These are phyloP conservation scores for Trichoderma sp. DNA, from an alignment of 2,329 filamentous ascomycete species.

Conservation along the genomic window DNA sequence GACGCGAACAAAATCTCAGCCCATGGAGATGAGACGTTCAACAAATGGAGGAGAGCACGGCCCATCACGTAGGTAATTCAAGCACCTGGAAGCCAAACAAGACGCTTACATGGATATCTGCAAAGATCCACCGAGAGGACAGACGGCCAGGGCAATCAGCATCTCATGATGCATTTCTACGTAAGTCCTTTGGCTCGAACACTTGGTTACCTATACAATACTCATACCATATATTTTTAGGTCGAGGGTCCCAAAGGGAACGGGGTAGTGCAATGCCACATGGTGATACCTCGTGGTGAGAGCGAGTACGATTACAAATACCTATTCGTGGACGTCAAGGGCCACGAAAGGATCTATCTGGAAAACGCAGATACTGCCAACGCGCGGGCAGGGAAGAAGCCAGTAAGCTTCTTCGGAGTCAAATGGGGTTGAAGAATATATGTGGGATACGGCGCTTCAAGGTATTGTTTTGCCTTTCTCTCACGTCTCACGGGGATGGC, in stretches of 20 bases:
- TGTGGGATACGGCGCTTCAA: not conserved
- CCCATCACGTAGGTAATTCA: conserved; percentile 55
- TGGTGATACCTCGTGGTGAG: conserved; percentile 67
- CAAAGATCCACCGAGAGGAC: conserved; percentile 65
- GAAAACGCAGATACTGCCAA: conserved; percentile 57
- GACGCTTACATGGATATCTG: conserved; percentile 33
- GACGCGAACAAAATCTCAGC: conserved; percentile 74
- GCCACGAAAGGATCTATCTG: conserved; percentile 65
- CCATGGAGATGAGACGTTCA: conserved; percentile 77
- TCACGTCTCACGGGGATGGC: not conserved
- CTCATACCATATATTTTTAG: conserved; percentile 40
- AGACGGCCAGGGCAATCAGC: conserved; percentile 74
- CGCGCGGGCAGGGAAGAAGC: conserved; percentile 43
- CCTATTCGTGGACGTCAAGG: conserved; percentile 77
- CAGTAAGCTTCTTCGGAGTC: conserved; percentile 62
- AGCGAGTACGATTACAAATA: conserved; percentile 76
- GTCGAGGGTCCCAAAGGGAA: conserved; percentile 75
- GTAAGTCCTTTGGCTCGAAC: conserved; percentile 46
- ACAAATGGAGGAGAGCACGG: conserved; percentile 73
- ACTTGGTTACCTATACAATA: conserved; percentile 9
- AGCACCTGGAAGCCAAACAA: not conserved
- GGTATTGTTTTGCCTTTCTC: not conserved
- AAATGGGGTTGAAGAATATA: conserved; percentile 49
- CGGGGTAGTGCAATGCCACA: conserved; percentile 75
- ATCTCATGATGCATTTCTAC: conserved; percentile 83